Base-by-base conservation (phyloP, 495 filamentous ascomycete genomes). In the Neurospora hispaniola region DNA sequence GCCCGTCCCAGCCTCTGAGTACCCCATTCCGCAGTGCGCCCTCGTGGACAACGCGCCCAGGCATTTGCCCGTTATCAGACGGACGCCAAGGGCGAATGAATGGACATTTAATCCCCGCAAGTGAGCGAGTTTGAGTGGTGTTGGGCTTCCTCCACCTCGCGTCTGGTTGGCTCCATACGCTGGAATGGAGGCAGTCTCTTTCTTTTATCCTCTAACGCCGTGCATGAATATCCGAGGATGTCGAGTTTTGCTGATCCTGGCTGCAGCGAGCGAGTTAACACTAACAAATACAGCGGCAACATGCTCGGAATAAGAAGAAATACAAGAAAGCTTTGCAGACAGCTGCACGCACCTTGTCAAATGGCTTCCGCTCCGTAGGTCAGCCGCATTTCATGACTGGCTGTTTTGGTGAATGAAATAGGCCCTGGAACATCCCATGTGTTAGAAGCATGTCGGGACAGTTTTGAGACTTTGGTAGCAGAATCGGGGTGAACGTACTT, bases 391-490 rank as follows among this genome's bases (percentile, higher is more conserved):
- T 71, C 70, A 71, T 66, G 73, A 68, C 20, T 73, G 72, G 69
- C 74, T 27, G 35, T 88, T 88, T 41, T 81, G 81, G 42, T 82
- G 83, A 73, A 88, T 88, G 73, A 88, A 88, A 75, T 88, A 88
- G 40, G 87, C 87, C 81, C 86, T 88, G 74, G 0, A 44, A 35
- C 62, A 70, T 27, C 41, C 12, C n/a, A 38, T 9, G 8, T 73
- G 76, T 79, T 35, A 79, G 75, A 69, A 70, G 20, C 14, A 10
- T 42, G 35, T 42, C 16, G 18, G 7, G 16, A 48, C 11, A 44
- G 11, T 8, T 39, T 39, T 62, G 11, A 18, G 5, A 66, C 54
- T 38, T 66, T 31, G 27, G 5, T 66, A 10, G 48, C 18, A 66
- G 11, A 23, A 59, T 18, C 6, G 38, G 68, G 42, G 18, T 59